Conservation (phyloP, 129 eudicot genomes). For the Arctium minus region DNA sequence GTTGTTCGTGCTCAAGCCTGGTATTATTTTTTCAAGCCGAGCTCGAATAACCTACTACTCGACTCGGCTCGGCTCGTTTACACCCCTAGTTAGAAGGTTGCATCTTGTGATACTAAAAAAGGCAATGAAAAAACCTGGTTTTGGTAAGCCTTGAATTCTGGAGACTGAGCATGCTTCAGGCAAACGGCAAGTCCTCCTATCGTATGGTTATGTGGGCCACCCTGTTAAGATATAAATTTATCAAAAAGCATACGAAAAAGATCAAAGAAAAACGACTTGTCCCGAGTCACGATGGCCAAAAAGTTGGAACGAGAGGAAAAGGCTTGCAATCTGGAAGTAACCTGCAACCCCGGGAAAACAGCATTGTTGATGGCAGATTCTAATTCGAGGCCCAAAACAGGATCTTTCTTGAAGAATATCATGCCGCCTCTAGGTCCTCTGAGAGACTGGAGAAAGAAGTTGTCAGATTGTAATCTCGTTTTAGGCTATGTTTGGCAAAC, state of each 20-base stretch:
- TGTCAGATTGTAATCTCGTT: neutral
- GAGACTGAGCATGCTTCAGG: slow-evolving; percentile 87
- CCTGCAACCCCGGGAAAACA: slow-evolving; percentile 99
- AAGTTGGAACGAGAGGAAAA: neutral
- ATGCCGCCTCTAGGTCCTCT: slow-evolving; percentile 99
- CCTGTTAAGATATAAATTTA: slow-evolving; percentile 42
- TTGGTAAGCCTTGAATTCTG: slow-evolving; percentile 84
- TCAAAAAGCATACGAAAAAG: neutral
- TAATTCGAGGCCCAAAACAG: slow-evolving; percentile 80
- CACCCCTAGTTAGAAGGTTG: neutral
- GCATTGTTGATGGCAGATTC: slow-evolving; percentile 98
- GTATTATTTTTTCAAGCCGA: neutral
- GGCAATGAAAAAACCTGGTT: slow-evolving; percentile 49
- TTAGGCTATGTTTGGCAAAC: neutral
- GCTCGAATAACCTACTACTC: neutral
- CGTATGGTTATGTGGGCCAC: slow-evolving; percentile 99
- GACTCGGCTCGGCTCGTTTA: neutral
- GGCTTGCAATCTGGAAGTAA: slow-evolving; percentile 9
- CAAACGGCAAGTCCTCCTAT: slow-evolving; percentile 93
- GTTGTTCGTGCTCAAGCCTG: neutral
- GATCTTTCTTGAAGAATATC: slow-evolving; percentile 88
- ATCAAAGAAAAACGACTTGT: neutral
- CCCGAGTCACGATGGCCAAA: neutral
- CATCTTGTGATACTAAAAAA: neutral
- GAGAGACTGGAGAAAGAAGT: slow-evolving; percentile 57